Evolutionary conservation across 2,329 filamentous ascomycete genomes (phyloP), one percentile per base, ranked within the genome.

Genomic region (Aspergillus awamori): DNA sequence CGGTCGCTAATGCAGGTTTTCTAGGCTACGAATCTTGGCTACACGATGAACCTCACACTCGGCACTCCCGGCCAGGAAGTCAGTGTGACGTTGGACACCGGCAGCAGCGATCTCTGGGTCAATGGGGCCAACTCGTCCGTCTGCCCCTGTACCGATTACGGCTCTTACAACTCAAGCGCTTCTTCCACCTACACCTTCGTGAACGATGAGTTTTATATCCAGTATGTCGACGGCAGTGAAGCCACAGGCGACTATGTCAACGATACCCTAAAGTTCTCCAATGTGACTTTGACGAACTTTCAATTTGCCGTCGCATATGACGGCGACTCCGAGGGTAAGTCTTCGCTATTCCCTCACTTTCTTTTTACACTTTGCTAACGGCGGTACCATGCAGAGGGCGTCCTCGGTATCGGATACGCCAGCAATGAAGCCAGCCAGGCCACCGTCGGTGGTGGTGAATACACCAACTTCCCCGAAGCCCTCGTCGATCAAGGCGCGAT

Each of bases 341-440:
- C 5, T 91, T 94, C 5, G 13, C 5, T 6, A 70, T 52, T 10
- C 22, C 43, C 41, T 20, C 11, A 5, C 2, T 53, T 5, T 22
- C 6, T 10, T 28, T 26, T 24, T 5, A n/a, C 2, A 22, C 1
- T n/a, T 26, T 5, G 2, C 38, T 8, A 43, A 28, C 53, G 47
- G 22, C 10, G n/a, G 26, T 3, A 20, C 6, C 8, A 7, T n/a
- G 1, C 13, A 66, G 64, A 66, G 54, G 62, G 91, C 36, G 91
- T 97, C 51, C 76, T 96, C 11, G 93, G 93, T 26, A 88, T 97
- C 62, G 93, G 93, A 5, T 96, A 96, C 73, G 74, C 82, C 0
- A 74, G 82, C 68, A 93, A 93, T 72, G 92, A 96, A 76, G 89
- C 57, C 81, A 82, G 55, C 58, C 83, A 82, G 5, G 61, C 65